phyloP scores from a whole-genome alignment of 495 filamentous ascomycete genomes.

The Haplographium delicatum region DNA sequence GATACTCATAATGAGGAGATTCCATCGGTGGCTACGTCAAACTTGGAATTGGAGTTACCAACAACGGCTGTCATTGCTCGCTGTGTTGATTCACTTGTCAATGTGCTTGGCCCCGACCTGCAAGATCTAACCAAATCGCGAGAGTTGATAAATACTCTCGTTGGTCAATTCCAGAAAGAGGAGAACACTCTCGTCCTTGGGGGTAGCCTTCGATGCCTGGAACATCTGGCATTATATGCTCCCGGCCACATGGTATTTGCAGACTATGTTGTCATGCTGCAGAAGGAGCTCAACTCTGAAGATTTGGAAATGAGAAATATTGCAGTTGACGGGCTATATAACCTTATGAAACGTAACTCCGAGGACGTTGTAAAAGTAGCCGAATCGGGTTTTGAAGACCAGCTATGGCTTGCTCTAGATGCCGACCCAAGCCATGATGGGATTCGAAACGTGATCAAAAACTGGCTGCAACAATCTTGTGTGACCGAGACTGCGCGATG shows the following conservation, averaged over 20 bases:
- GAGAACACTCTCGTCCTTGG: constrained; percentile 64
- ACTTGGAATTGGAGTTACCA: constrained; percentile 76
- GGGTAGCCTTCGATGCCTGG: constrained; percentile 76
- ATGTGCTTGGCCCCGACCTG: constrained; percentile 90
- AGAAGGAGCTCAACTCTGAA: constrained; percentile 66
- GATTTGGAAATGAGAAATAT: constrained; percentile 65
- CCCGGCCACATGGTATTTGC: constrained; percentile 77
- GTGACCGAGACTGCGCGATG: constrained; percentile 71
- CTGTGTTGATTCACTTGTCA: constrained; percentile 91
- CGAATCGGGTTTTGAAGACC: constrained; percentile 74
- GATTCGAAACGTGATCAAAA: constrained; percentile 74
- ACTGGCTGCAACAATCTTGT: constrained; percentile 86
- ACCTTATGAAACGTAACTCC: constrained; percentile 89
- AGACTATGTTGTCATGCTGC: constrained; percentile 75
- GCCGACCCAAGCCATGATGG: constrained; percentile 65
- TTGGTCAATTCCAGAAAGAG: constrained; percentile 78
- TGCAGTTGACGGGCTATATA: constrained; percentile 84
- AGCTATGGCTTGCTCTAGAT: constrained; percentile 87
- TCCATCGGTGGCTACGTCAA: constrained; percentile 73
- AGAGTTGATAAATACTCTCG: constrained; percentile 82
- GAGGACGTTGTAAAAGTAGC: constrained; percentile 69
- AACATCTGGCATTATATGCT: constrained; percentile 91
- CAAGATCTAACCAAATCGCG: constrained; percentile 90
- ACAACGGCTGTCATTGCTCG: constrained; percentile 77
- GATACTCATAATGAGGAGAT: constrained; percentile 89